Evolutionary conservation across 1,139 yeast genomes (phyloP), one percentile per base, ranked within the genome.

Genomic region (Wickerhamomyces sp.): DNA sequence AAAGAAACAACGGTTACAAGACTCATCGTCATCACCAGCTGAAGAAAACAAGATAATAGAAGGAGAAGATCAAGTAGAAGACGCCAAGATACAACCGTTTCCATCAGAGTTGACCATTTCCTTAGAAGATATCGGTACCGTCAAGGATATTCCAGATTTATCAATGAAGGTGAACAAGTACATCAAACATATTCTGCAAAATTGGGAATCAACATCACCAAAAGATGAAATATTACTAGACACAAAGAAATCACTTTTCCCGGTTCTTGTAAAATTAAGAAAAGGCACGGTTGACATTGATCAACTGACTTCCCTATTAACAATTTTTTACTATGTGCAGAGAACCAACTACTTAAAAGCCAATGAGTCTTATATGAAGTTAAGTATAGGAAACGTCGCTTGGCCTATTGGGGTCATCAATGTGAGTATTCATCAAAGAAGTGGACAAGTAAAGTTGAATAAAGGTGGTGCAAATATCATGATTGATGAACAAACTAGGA

Each of bases 351-450:
- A 63, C 55, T 65, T 68, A 36, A 69, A 69, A 44, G 91, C 95
- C 6, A 78, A 78, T 50, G 88, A 85, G 56, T 72, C 82, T 35
- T 89, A 89, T 60, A 70, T 87, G 73, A 78, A 84, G 53, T 67
- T 89, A 52, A 84, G 94, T 58, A 82, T 89, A 33, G 96, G 96
- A 1, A 87, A 87, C 54, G 89, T 86, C 2, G 93, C 95, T 2
- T 89, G 96, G 95, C 96, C 96, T 2, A 85, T 89, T 51, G 96
- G 96, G 34, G 87, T 89, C 10, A 71, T 81, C 11, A 78, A 79
- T 45, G 86, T 88, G 13, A 91, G 94, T 40, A 87, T 89, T 48
- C 96, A 89, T 61, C 84, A 81, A 36, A 68, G 94, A 49, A 76
- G 81, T 52, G 79, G 85, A 18, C 76, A 78, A 56, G 67, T 70